Percentiles rank a stretch among this genome's conserved stretches.
Conservation (phyloP, 2,329 filamentous ascomycete species). For the Cytospora piceae region DNA sequence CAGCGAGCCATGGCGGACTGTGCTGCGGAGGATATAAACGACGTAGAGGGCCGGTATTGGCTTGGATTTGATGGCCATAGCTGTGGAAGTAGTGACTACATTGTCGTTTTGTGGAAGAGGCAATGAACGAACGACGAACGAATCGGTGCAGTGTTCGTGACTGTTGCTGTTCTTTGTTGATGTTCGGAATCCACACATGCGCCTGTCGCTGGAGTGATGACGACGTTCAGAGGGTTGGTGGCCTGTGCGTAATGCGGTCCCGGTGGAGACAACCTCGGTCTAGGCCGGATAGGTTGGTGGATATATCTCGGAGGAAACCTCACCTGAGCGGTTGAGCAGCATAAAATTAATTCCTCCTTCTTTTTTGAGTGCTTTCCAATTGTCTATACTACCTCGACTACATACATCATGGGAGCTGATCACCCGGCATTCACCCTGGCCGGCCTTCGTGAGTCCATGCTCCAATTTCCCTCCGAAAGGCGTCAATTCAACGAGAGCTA, state of each 20-base stretch:
- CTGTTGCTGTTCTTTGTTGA: slow-evolving; percentile 5
- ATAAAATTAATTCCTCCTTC: not conserved
- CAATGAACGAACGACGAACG: not conserved
- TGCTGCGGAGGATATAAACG: slow-evolving; percentile 90
- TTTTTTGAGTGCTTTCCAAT: not conserved
- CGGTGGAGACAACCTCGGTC: not conserved
- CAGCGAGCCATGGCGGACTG: slow-evolving; percentile 68
- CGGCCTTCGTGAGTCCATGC: slow-evolving; percentile 40
- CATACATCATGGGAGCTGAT: slow-evolving; percentile 37
- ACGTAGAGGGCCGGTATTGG: slow-evolving; percentile 88
- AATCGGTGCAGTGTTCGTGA: not conserved
- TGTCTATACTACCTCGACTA: not conserved
- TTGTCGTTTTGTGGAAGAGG: not conserved
- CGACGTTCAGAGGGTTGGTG: slow-evolving; percentile 10
- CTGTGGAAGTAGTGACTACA: slow-evolving; percentile 24
- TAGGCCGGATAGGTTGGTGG: slow-evolving; percentile 1
- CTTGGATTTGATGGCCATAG: slow-evolving; percentile 49
- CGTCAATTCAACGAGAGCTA: not conserved
- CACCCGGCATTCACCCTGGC: slow-evolving; percentile 48
- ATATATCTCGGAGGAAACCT: not conserved
- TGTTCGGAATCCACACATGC: slow-evolving; percentile 4
- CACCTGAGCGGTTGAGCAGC: not conserved
- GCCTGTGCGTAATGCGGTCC: slow-evolving; percentile 16
- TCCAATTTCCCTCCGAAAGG: not conserved
- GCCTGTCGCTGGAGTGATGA: slow-evolving; percentile 18